phyloP scores from a whole-genome alignment of 1,284 basidiomycete species.

The Leccinum griseonigrum region DNA sequence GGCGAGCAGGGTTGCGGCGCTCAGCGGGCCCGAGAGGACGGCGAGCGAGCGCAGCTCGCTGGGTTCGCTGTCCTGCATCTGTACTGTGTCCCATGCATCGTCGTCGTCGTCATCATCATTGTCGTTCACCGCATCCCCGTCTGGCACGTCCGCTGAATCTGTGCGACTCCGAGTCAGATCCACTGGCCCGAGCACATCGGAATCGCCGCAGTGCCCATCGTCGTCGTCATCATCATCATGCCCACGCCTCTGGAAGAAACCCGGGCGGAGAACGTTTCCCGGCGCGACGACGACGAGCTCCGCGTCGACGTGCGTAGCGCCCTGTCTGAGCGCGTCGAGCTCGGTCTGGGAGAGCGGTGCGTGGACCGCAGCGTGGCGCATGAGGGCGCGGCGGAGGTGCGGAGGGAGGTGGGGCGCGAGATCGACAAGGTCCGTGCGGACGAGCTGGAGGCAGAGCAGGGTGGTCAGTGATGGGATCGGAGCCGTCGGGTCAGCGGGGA shows the following conservation, averaged over 20 bases:
- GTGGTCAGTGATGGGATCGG: conserved; percentile 44
- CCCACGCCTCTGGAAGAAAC: conserved; percentile 36
- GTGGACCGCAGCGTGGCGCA: conserved; percentile 56
- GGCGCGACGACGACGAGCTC: conserved; percentile 65
- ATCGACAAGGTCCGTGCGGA: conserved; percentile 38
- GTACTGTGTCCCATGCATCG: conserved; percentile 24
- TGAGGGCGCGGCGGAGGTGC: conserved; percentile 54
- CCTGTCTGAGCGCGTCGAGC: conserved; percentile 47
- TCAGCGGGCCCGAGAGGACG: conserved; percentile 36
- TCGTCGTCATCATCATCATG: background rate
- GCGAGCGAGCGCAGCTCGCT: conserved; percentile 40
- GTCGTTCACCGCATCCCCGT: background rate
- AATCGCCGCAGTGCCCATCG: background rate
- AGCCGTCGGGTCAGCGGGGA: conserved; percentile 11
- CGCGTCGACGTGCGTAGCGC: conserved; percentile 51
- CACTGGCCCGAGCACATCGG: background rate
- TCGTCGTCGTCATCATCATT: background rate
- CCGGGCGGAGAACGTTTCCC: conserved; percentile 40
- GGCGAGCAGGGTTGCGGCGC: conserved; percentile 39
- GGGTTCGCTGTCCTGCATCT: conserved; percentile 17
- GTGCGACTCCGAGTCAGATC: background rate
- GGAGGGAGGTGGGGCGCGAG: conserved; percentile 50
- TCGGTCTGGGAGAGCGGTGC: conserved; percentile 48
- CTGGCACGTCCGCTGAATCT: background rate
- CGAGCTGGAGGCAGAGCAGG: conserved; percentile 38